These are phyloP conservation scores for Candida wancherniae DNA, from an alignment of 805 yeast species.

Conservation along the genomic window DNA sequence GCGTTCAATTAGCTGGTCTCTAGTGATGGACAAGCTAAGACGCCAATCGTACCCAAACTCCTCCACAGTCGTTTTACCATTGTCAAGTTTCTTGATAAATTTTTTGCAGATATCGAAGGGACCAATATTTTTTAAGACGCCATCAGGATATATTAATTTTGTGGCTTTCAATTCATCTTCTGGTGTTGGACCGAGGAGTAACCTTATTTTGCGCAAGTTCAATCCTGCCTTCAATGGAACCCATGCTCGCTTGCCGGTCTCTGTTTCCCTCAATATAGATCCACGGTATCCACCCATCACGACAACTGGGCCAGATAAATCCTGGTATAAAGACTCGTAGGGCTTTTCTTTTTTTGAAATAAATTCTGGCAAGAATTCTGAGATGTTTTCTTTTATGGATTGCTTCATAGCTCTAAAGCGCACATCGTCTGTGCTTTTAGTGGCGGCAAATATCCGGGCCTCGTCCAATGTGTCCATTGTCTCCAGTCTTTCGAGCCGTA, in stretches of 20 bases:
- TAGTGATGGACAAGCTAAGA: constrained; percentile 54
- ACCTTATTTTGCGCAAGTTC: constrained; percentile 62
- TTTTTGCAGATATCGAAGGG: constrained; percentile 76
- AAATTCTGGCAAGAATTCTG: constrained; percentile 35
- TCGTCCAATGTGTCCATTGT: constrained; percentile 62
- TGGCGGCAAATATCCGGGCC: constrained; percentile 47
- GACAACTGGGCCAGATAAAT: constrained; percentile 72
- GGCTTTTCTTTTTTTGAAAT: constrained; percentile 24
- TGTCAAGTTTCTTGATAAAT: constrained; percentile 52
- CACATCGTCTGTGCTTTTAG: constrained; percentile 59
- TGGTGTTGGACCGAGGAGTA: constrained; percentile 66
- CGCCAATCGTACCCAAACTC: constrained; percentile 97
- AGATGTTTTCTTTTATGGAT: constrained; percentile 49
- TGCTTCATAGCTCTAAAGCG: constrained; percentile 66
- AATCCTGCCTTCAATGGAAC: constrained; percentile 84
- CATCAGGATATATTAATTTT: constrained; percentile 60
- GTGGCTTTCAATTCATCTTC: constrained; percentile 62
- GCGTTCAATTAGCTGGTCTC: constrained; percentile 48
- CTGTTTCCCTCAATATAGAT: constrained; percentile 61
- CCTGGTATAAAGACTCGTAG: constrained; percentile 47
- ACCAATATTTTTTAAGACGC: constrained; percentile 76
- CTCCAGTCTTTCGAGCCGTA: constrained; percentile 48
- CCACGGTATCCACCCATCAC: constrained; percentile 90
- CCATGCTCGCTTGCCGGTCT: constrained; percentile 71
- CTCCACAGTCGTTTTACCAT: constrained; percentile 57